A percentile compares a stretch with the other conserved stretches of the same genome.
phyloP scores from a whole-genome alignment of 2,329 filamentous ascomycete species.

The Ophiocordyceps sinensis region DNA sequence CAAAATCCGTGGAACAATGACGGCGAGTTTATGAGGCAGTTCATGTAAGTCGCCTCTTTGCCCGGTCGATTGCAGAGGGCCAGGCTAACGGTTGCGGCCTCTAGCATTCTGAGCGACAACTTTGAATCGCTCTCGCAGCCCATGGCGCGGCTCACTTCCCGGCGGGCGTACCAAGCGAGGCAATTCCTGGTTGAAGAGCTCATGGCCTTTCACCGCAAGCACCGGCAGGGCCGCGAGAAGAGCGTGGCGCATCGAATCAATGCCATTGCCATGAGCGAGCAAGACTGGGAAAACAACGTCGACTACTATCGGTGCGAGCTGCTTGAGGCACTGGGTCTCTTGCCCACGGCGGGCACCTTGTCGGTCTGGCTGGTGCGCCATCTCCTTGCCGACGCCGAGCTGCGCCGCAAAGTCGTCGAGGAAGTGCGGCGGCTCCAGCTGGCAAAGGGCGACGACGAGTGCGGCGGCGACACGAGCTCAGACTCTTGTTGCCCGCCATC shows the following conservation, averaged over 20 bases:
- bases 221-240: slow-evolving; percentile 9
- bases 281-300: slow-evolving; percentile 14
- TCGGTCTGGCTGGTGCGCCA: slow-evolving; percentile 16
- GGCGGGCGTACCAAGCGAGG: slow-evolving; percentile 12
- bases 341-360: slow-evolving; percentile 16
- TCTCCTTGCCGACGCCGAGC: slow-evolving; percentile 8
- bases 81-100: slow-evolving; percentile 1
- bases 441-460: neutral
- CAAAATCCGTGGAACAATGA: slow-evolving; percentile 17
- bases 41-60: slow-evolving; percentile 10
- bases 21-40: slow-evolving; percentile 14
- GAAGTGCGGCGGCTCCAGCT: slow-evolving; percentile 9
- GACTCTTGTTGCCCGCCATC: neutral
- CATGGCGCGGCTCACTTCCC: slow-evolving; percentile 11
- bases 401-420: slow-evolving; percentile 8
- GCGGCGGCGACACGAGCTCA: neutral
- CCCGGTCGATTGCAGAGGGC: neutral
- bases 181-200: slow-evolving; percentile 11
- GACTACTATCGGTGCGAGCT: slow-evolving; percentile 18
- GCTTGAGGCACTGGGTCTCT: slow-evolving; percentile 15
- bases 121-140: slow-evolving; percentile 15
- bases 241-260: slow-evolving; percentile 16
- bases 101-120: slow-evolving; percentile 13
- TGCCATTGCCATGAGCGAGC: slow-evolving; percentile 13
- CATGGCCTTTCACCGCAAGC: slow-evolving; percentile 10